Percentiles rank a stretch among this genome's conserved stretches.
Evolutionary conservation across 148 eudicot genomes (phyloP).

Genomic region (Mesembryanthemum crystallinum): DNA sequence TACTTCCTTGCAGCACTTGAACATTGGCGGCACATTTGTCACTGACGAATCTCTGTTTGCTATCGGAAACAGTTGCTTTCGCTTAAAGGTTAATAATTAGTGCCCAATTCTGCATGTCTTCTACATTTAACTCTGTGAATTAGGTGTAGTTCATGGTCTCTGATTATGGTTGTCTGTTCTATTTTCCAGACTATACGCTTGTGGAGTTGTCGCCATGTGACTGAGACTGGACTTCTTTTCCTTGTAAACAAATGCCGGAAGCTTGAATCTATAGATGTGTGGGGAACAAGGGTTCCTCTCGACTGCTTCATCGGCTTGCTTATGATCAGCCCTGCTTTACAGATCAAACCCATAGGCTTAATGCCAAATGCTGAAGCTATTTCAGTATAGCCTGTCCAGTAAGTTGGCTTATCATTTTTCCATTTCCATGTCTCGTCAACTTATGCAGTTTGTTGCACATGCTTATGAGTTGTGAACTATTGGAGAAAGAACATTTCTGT

Average conservation of each 20-base stretch:
- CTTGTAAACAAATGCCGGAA: constrained; percentile 70
- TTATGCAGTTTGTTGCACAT: not conserved
- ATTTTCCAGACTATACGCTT: constrained; percentile 56
- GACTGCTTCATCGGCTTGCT: constrained; percentile 62
- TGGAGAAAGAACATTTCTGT: not conserved
- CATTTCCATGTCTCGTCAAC: not conserved
- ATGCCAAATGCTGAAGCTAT: constrained; percentile 34
- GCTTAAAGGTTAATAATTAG: constrained; percentile 50
- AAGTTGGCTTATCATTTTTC: constrained; percentile 14
- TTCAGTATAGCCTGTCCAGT: constrained; percentile 35
- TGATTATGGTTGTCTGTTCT: not conserved
- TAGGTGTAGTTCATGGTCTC: not conserved
- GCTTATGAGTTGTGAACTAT: no score
- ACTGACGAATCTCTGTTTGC: constrained; percentile 79
- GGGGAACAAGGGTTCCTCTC: constrained; percentile 74
- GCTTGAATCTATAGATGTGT: constrained; percentile 68
- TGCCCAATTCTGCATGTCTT: not conserved
- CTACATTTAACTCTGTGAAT: not conserved
- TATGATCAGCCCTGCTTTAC: constrained; percentile 75
- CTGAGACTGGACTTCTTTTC: constrained; percentile 61
- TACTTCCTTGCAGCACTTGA: constrained; percentile 69
- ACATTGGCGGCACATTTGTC: constrained; percentile 82
- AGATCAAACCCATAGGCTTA: constrained; percentile 55
- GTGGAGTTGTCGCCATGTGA: constrained; percentile 93
- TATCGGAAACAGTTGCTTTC: constrained; percentile 65